Evolutionary conservation across 2,329 filamentous ascomycete genomes (phyloP), one percentile per base, ranked within the genome.

Genomic region (Dothistroma septosporum): DNA sequence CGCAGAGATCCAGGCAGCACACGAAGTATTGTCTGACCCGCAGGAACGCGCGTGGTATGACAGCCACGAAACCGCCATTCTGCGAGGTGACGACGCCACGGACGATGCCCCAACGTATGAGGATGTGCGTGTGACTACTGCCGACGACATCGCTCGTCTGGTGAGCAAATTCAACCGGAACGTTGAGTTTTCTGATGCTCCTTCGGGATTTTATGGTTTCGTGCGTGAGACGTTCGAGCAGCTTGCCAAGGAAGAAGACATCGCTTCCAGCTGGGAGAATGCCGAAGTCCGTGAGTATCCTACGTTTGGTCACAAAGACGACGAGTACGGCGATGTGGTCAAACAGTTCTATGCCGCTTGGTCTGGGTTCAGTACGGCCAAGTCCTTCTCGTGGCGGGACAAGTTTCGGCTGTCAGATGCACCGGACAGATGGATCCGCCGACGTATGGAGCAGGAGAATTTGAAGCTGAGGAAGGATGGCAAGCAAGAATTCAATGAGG

Each of bases 21-120:
- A 99, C 74, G 91, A 97, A 75, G 86, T 99, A n/a, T 84, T 99
- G 0, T 96, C 92, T 1, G 94, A 99, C 74, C 87, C 92, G 11
- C 93, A 99, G 74, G 94, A 99, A 75, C 86, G 94, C 68, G 89
- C 92, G 33, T 99, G 94, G 94, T 99, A 99, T 78, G 93, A 99
- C 76, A 92, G 92, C 2, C 94, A 99, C 73, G 88, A 91, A 62
- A 87, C 92, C 68, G 87, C 89, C 55, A 95, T 97, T 63, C 78
- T 97, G 64, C 83, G 84, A 32, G 88, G 87, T 44, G 82, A 84
- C 60, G 84, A 86, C 57, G 78, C 75, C 66, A 76, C 73, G 41
- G 77, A 76, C 21, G 81, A 80, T 37, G 80, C 84, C 58, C 86
- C 85, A 66, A 86, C 88, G 49, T 79, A 88, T 69, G 78, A 87